Percentiles rank a stretch among this genome's conserved stretches.
These are phyloP conservation scores for Hygrocybe coccinea DNA, from an alignment of 768 basidiomycete genomes.

Conservation along the genomic window DNA sequence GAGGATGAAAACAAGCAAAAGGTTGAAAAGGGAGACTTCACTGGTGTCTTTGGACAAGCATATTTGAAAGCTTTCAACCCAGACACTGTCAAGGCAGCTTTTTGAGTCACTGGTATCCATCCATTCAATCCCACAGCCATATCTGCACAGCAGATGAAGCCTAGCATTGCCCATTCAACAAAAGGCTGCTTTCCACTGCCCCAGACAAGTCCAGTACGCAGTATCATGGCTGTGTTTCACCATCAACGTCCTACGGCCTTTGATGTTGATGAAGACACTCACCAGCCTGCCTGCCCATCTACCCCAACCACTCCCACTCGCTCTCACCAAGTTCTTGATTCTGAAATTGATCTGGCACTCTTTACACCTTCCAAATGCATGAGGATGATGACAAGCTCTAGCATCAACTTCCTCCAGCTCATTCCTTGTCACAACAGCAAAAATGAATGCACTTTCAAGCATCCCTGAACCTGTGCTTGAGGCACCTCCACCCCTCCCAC, in stretches of 20 bases:
- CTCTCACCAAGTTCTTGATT: not conserved
- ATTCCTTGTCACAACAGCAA: constrained; percentile 20
- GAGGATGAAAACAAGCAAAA: constrained; percentile 14
- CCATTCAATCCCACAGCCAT: constrained; percentile 19
- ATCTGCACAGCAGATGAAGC: constrained; percentile 18
- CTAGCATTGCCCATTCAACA: constrained; percentile 18
- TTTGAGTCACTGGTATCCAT: constrained; percentile 19
- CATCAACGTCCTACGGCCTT: not conserved
- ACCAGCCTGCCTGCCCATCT: not conserved
- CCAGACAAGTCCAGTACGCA: constrained; percentile 22
- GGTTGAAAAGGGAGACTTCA: constrained; percentile 17
- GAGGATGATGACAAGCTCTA: constrained; percentile 15
- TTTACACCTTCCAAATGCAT: constrained; percentile 19
- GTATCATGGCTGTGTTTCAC: constrained; percentile 10
- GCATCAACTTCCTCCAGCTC: constrained; percentile 20
- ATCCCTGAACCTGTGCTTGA: not conserved
- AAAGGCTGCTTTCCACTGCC: constrained; percentile 15
- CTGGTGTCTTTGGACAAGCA: constrained; percentile 15
- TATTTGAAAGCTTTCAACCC: constrained; percentile 8
- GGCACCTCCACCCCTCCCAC: not conserved
- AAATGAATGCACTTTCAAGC: not conserved
- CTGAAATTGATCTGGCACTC: not conserved
- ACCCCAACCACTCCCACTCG: not conserved
- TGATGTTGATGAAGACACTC: not conserved
- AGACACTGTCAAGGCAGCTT: constrained; percentile 14